Evolutionary conservation across 768 basidiomycete species (phyloP).

Genomic region (Fistulinella prunicolor): DNA sequence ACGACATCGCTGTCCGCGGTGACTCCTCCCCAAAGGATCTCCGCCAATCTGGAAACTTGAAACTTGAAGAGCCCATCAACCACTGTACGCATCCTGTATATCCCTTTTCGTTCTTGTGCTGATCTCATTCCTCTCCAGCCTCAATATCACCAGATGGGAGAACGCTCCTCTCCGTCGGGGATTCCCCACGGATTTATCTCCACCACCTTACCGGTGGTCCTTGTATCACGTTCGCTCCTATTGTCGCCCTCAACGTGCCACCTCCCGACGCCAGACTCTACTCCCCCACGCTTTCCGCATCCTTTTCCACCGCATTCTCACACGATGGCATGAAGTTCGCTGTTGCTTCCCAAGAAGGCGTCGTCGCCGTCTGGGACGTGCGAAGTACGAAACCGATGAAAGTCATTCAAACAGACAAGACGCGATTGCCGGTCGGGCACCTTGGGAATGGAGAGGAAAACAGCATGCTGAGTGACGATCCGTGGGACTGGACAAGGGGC

Average conservation of each 20-base stretch:
- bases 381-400: slow-evolving; percentile 69
- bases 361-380: slow-evolving; percentile 81
- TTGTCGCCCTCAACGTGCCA: slow-evolving; percentile 66
- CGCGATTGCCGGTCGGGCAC: slow-evolving; percentile 28
- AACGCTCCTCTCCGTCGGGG: slow-evolving; percentile 86
- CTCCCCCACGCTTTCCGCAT: slow-evolving; percentile 53
- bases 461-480: slow-evolving; percentile 59
- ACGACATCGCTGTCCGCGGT: slow-evolving; percentile 61
- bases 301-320: slow-evolving; percentile 80
- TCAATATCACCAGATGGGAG: slow-evolving; percentile 88
- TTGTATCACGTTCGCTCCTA: slow-evolving; percentile 58
- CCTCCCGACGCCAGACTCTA: slow-evolving; percentile 46
- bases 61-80: slow-evolving; percentile 71
- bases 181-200: slow-evolving; percentile 82
- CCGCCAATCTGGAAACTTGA: slow-evolving; percentile 50
- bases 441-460: slow-evolving; percentile 40
- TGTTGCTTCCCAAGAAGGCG: slow-evolving; percentile 79
- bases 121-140: slow-evolving; percentile 43
- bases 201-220: slow-evolving; percentile 71
- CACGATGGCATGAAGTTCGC: slow-evolving; percentile 75
- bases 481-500: slow-evolving; percentile 65
- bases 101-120: not conserved
- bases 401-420: slow-evolving; percentile 56
- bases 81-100: slow-evolving; percentile 55
- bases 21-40: slow-evolving; percentile 41